Conservation (phyloP, 768 basidiomycete species). For the Coprinopsis sp. region DNA sequence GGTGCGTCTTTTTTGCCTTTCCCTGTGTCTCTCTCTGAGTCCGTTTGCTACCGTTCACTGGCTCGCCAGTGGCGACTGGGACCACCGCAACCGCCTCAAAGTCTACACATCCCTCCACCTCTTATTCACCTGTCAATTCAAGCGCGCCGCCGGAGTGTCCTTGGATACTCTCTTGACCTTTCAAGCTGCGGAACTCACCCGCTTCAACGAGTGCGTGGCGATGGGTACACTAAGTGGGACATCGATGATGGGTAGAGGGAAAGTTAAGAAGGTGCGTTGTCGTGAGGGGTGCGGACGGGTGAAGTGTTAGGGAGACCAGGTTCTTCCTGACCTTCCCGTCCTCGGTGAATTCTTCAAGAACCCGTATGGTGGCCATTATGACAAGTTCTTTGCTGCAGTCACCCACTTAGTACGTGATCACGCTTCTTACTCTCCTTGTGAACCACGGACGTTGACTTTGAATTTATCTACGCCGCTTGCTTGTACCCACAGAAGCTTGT, state of each 20-base stretch:
- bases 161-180: conserved; percentile 93
- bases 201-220: conserved; percentile 87
- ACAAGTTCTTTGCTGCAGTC: too few relatives aligned
- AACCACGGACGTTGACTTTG: too few relatives aligned
- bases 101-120: conserved; percentile 88
- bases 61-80: conserved; percentile 99
- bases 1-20: conserved; percentile 21
- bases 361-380: too few relatives aligned
- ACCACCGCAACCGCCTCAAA: conserved; percentile 92
- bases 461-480: too few relatives aligned
- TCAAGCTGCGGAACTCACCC: conserved; percentile 84
- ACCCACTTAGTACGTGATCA: too few relatives aligned
- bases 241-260: conserved; percentile 72
- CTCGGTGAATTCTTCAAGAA: too few relatives aligned
- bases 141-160: conserved; percentile 76
- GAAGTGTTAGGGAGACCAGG: too few relatives aligned
- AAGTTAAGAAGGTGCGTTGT: conserved; percentile 74
- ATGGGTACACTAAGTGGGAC: conserved; percentile 78
- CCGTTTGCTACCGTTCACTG: conserved; percentile 90
- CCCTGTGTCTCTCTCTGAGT: too few relatives aligned
- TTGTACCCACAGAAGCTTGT: neutral
- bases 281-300: too few relatives aligned
- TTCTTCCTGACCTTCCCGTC: too few relatives aligned
- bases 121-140: conserved; percentile 88
- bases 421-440: neutral